These are phyloP conservation scores for Wickerhamiella siamensis DNA, from an alignment of 805 yeast species.

Conservation along the genomic window DNA sequence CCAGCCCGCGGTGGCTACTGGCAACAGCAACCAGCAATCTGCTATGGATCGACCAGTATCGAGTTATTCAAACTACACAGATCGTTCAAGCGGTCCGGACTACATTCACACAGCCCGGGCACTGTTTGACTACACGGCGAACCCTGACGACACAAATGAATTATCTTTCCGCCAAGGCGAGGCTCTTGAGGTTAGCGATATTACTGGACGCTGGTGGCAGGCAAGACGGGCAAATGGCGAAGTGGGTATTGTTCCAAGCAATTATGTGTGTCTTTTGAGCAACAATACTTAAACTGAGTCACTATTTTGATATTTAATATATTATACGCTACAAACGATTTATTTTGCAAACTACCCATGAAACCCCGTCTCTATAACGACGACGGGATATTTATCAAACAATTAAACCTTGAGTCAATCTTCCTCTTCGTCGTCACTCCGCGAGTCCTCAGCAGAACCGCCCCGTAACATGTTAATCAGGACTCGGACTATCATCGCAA, in stretches of 20 bases:
- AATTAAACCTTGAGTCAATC: background rate
- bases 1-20: background rate
- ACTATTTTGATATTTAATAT: background rate
- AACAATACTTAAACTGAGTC: background rate
- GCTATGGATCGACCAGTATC: background rate
- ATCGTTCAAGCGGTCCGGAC: conserved; percentile 20
- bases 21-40: background rate
- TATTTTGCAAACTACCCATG: too few species aligned
- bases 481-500: conserved; percentile 56
- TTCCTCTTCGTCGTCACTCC: conserved; percentile 65
- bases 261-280: conserved; percentile 55
- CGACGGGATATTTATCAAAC: too few species aligned
- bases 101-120: conserved; percentile 83
- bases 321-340: background rate
- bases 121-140: conserved; percentile 73
- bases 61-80: conserved; percentile 1
- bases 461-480: conserved; percentile 59
- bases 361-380: too few species aligned
- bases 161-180: conserved; percentile 84
- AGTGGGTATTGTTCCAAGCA: conserved; percentile 92
- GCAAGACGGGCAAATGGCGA: conserved; percentile 82
- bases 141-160: conserved; percentile 86
- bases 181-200: conserved; percentile 79
- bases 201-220: conserved; percentile 98
- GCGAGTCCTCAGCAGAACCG: conserved; percentile 66